Evolutionary conservation across 164 flowering plant genomes (phyloP), one percentile per base, ranked within the genome.

Genomic region (Nymphaea colorata): DNA sequence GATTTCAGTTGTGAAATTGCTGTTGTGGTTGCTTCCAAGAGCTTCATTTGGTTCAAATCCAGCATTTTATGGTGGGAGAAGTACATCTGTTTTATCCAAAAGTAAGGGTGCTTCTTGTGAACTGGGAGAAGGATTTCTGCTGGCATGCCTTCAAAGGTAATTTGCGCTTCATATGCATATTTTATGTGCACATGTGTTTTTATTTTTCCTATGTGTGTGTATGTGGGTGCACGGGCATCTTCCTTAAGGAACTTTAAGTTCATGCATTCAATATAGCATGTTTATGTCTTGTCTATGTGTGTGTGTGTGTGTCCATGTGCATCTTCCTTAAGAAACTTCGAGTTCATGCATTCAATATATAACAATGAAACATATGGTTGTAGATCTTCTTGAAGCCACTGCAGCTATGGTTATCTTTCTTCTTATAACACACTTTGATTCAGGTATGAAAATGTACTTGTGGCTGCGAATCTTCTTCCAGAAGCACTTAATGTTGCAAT

Each of bases 11-110:
- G 75, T 75, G 67, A 90, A 78, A 69, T 85, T 95, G 78, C 82
- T 92, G 8, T 77, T 92, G n/a, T 90, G 98, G 98, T 76, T 95
- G 77, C 71, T 95, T 72, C 95, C 93, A 17, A 95, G 87, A 79
- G 83, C 80, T 74, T 80, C 72, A 25, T 72, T 76, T 73, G 70
- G 72, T 69, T 63, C 81, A 51, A 82, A 61, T 81, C 70, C 93
- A 70, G 62, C 82, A 36, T 66, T 83, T 5, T 86, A 82, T 71
- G 74, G 83, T 70, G 92, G 90, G 70, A 79, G 98, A 72, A 88
- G 72, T 68, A 71, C 78, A 61, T 53, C 81, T 59, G 71, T 79
- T 75, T 36, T 80, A 67, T 76, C 84, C 10, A 89, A 81, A 79
- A 87, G 77, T 77, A 73, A 78, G 61, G 85, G 70, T 68, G 78